A percentile compares a stretch with the other conserved stretches of the same genome.
These are phyloP conservation scores for Tetrapisispora iriomotensis DNA, from an alignment of 805 yeast genomes.

Conservation along the genomic window DNA sequence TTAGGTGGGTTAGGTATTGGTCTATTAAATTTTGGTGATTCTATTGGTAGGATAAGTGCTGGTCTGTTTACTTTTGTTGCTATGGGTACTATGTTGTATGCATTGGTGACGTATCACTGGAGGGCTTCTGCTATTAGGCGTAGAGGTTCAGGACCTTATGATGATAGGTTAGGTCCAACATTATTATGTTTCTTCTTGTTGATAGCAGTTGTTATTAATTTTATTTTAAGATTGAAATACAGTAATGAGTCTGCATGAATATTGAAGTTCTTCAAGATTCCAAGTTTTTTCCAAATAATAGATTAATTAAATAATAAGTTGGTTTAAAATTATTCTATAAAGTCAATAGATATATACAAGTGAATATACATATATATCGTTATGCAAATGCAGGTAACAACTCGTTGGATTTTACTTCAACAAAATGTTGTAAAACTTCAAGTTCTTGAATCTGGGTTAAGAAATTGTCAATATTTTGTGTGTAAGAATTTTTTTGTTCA, in stretches of 20 bases:
- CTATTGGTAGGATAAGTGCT: slow-evolving; percentile 84
- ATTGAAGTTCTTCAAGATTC: too few species aligned
- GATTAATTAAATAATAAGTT: too few species aligned
- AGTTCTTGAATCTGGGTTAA: neutral
- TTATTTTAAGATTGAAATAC: slow-evolving; percentile 53
- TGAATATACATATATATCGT: too few species aligned
- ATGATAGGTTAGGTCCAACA: slow-evolving; percentile 97
- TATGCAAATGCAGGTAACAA: too few species aligned
- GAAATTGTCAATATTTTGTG: neutral
- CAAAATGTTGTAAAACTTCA: neutral
- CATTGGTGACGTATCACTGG: slow-evolving; percentile 95
- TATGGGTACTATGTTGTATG: slow-evolving; percentile 96
- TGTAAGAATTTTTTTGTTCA: too few species aligned
- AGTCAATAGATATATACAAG: too few species aligned
- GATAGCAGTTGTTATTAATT: slow-evolving; percentile 89
- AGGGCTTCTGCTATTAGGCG: slow-evolving; percentile 97
- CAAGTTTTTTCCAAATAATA: too few species aligned
- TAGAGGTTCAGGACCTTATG: slow-evolving; percentile 98
- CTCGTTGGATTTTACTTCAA: neutral
- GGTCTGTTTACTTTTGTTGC: slow-evolving; percentile 91
- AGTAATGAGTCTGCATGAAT: slow-evolving; percentile 3
- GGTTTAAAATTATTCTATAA: too few species aligned
- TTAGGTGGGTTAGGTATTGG: slow-evolving; percentile 96
- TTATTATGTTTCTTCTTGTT: slow-evolving; percentile 88
- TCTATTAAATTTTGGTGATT: slow-evolving; percentile 90